Evolutionary conservation across 2,329 filamentous ascomycete species (phyloP), one percentile per base, ranked within the genome.

Genomic region (Bipolaris cookei): DNA sequence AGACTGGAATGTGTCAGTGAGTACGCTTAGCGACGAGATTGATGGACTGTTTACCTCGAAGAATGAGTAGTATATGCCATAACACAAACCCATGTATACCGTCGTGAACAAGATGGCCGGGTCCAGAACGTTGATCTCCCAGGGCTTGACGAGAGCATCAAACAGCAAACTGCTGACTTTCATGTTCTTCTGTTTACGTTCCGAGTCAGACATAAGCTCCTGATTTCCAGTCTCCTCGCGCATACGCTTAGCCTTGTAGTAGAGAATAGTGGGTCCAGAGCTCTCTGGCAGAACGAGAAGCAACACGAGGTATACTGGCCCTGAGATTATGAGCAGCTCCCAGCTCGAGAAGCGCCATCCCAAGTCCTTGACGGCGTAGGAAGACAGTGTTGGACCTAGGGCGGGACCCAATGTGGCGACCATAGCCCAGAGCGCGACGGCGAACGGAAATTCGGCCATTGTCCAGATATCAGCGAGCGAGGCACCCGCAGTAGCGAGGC

Each of bases 261-360:
- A 70, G 3, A 73, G 54, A 6, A 72, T 70, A 83, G 84, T 46
- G 0, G 91, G 90, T 0, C 90, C 88, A 70, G 94, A 96, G 0
- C 92, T 96, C 77, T 96, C 92, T 2, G 91, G 91, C 1, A 96
- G 86, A 21, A 90, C 91, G 76, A 93, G 91, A 20, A 88, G 88
- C 76, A 95, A 91, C 58, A 93, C 72, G 14, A 90, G 57, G 84
- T 88, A 94, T 64, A 89, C 83, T 32, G 88, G 74, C 4, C 83
- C 87, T n/a, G 90, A 80, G 13, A 95, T 73, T 70, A 96, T 94
- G 23, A 94, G 80, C 69, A 93, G 89, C 65, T 96, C 85, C 89
- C 90, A 93, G 78, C 92, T 92, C 0, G 93, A 82, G 88, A 90
- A 95, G 58, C 90, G 81, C 91, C 91, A 94, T 35, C 88, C 88